Evolutionary conservation across 2,329 filamentous ascomycete species (phyloP), one percentile per base, ranked within the genome.

Genomic region (Sclerotinia minor): DNA sequence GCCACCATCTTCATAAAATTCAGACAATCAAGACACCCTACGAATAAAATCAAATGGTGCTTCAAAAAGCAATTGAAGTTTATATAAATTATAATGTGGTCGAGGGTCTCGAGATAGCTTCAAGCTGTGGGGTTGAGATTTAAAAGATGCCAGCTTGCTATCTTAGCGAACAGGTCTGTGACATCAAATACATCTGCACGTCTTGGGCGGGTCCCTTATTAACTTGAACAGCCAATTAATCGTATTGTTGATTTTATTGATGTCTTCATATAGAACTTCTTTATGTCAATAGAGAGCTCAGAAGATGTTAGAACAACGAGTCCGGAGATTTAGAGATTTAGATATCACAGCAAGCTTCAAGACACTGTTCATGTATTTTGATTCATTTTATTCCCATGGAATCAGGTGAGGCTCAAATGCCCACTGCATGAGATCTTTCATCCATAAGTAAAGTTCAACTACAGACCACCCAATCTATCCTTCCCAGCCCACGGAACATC

Each of bases 131-230:
- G 64, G 64, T 63, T 58, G 60, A 53, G n/a, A 29, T 35, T 60
- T 65, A 50, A 35, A 72, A 72, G 71, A 71, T 72, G 70, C 70
- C 71, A 72, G 68, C 68, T 68, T 71, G 71, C 29, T 47, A 61
- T 68, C 68, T 69, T 71, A 69, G 59, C 59, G 61, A 65, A 64
- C 60, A 57, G 52, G 35, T 53, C 57, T 59, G 17, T 29, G 26
- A 59, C 41, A 26, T 57, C 52, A 65, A 61, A 55, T n/a, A n/a
- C 49, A 54, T 54, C 29, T 35, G 29, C 52, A 58, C 41, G 49
- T 32, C 65, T 54, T 45, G 54, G 54, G 45, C 52, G 24, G 50
- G 38, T 41, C 19, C 47, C 64, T 45, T 35, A 5, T 57, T 58
- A 38, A 24, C 19, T 50, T 21, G 21, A 21, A 35, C 9, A 32